These are phyloP conservation scores for Rhizopogon salebrosus DNA, from an alignment of 768 basidiomycete species.

Conservation along the genomic window DNA sequence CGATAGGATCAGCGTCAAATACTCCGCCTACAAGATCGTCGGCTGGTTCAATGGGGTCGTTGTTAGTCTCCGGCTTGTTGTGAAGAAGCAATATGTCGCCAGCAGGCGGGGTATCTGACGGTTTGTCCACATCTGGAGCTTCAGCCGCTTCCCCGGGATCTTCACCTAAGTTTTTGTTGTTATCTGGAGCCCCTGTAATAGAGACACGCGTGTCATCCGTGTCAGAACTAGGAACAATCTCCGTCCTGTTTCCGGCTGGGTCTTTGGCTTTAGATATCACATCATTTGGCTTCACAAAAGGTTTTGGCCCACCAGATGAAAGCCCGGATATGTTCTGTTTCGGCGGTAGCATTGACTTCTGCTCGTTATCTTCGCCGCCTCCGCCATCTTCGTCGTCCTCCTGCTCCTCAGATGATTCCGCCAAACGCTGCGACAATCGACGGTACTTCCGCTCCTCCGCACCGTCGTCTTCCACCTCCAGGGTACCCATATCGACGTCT, in stretches of 20 bases:
- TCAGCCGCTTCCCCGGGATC: not conserved
- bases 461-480: constrained; percentile 33
- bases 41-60: constrained; percentile 42
- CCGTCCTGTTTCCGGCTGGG: not conserved
- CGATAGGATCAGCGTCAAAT: constrained; percentile 26
- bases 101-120: not conserved
- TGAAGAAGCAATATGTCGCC: not conserved
- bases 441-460: constrained; percentile 28
- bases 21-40: constrained; percentile 27
- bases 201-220: not conserved
- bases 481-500: constrained; percentile 35
- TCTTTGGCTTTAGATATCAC: not conserved
- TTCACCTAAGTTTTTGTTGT: not conserved
- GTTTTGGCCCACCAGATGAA: not conserved
- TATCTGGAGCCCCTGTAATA: not conserved
- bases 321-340: not conserved
- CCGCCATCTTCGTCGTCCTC: constrained; percentile 29
- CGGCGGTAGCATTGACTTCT: not conserved
- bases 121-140: not conserved
- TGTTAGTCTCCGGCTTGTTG: not conserved
- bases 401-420: constrained; percentile 26
- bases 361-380: not conserved
- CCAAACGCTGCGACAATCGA: constrained; percentile 28
- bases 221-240: not conserved
- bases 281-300: too few species aligned